Percentiles rank a stretch among this genome's conserved stretches.
Conservation (phyloP, 768 basidiomycete species). For the Leucosporidium scottii region DNA sequence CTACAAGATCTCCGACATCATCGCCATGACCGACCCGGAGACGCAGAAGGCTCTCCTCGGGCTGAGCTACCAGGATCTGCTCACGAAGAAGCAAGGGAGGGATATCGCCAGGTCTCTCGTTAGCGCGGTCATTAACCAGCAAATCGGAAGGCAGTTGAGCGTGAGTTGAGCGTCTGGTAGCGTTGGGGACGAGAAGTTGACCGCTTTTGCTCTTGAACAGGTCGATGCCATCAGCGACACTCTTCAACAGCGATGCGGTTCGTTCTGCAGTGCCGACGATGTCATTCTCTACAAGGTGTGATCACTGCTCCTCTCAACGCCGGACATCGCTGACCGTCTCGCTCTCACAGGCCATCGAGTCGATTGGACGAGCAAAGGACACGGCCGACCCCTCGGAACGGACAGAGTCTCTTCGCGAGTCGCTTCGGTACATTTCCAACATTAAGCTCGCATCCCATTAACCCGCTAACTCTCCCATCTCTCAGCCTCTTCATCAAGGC, state of each 20-base stretch:
- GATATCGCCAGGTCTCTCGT: constrained; percentile 83
- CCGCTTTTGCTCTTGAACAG: constrained; percentile 44
- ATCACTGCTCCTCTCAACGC: constrained; percentile 6
- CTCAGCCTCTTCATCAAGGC: constrained; percentile 79
- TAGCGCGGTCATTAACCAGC: constrained; percentile 93
- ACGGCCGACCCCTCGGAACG: constrained; percentile 65
- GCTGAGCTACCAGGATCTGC: constrained; percentile 77
- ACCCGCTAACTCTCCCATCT: too few relatives aligned
- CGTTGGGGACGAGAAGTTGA: neutral
- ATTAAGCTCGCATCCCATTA: too few relatives aligned
- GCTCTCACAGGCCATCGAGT: constrained; percentile 71
- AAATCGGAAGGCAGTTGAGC: constrained; percentile 92
- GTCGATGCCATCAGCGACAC: constrained; percentile 95
- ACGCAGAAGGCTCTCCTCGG: constrained; percentile 61
- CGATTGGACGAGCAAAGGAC: constrained; percentile 80
- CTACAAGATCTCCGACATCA: constrained; percentile 76
- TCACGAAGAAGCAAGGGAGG: constrained; percentile 76
- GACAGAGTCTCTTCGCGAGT: constrained; percentile 74
- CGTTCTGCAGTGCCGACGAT: constrained; percentile 96
- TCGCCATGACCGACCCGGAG: constrained; percentile 62
- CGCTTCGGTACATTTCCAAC: constrained; percentile 68
- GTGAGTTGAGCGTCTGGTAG: constrained; percentile 48
- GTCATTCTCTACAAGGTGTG: constrained; percentile 91
- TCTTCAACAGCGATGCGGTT: constrained; percentile 86
- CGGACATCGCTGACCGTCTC: neutral